Evolutionary conservation across 108 stramenopile genomes (phyloP).

Genomic region (Thalassiosira profunda): DNA sequence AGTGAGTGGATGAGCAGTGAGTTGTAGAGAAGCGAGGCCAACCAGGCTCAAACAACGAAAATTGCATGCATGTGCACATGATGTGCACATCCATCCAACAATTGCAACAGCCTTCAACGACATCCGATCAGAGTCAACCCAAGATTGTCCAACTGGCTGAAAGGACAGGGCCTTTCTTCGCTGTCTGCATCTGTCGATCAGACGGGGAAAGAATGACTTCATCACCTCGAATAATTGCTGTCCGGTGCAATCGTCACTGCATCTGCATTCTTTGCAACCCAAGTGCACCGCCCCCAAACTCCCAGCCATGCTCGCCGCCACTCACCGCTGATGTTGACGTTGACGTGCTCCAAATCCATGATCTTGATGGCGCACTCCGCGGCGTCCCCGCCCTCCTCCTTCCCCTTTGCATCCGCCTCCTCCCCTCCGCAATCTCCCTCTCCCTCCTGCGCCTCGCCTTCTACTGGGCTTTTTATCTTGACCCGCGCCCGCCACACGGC

Average conservation of each 20-base stretch:
- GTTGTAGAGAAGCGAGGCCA: neutral
- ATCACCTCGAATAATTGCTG: too few relatives aligned
- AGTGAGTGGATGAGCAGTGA: neutral
- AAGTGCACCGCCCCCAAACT: too few relatives aligned
- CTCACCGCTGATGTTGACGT: constrained; percentile 56
- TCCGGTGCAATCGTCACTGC: too few relatives aligned
- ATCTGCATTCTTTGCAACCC: too few relatives aligned
- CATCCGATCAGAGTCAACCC: constrained; percentile 94
- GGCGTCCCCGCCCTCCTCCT: constrained; percentile 5
- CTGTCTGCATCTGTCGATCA: constrained; percentile 65
- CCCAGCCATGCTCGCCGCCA: too few relatives aligned
- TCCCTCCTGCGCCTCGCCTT: neutral
- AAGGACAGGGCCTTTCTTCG: constrained; percentile 87
- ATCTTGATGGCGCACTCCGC: constrained; percentile 87
- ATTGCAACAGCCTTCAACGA: constrained; percentile 6
- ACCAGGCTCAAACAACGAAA: neutral
- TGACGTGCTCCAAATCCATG: constrained; percentile 95
- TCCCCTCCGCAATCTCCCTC: constrained; percentile 23
- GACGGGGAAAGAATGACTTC: neutral
- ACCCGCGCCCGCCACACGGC: constrained; percentile 88
- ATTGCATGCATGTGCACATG: constrained; percentile 6
- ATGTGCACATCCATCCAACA: constrained; percentile 11
- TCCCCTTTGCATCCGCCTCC: neutral
- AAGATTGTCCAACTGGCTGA: constrained; percentile 90
- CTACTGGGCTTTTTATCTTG: neutral